A percentile compares a stretch with the other conserved stretches of the same genome.
These are phyloP conservation scores for Penicillium taxi DNA, from an alignment of 495 filamentous ascomycete genomes.

Conservation along the genomic window DNA sequence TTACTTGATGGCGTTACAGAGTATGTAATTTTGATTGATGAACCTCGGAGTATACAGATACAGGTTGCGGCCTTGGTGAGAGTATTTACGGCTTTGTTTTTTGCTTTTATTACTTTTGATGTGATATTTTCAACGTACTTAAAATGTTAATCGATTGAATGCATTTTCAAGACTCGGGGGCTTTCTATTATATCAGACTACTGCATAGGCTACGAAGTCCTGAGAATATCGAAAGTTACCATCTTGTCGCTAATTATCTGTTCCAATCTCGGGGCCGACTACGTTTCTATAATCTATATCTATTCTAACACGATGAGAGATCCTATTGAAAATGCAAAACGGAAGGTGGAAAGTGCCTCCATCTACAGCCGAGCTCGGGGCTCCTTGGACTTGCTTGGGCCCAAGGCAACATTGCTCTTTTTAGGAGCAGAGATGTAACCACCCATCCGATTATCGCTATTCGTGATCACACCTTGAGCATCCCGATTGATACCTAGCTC, in stretches of 20 bases:
- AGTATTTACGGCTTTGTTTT: no score
- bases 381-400: slow-evolving; percentile 23
- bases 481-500: slow-evolving; percentile 53
- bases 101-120: no score
- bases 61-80: no score
- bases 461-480: slow-evolving; percentile 38
- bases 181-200: no score
- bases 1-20: no score
- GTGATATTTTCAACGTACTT: no score
- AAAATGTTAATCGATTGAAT: no score
- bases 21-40: no score
- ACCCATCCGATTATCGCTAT: slow-evolving; percentile 45
- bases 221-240: no score
- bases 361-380: slow-evolving; percentile 26
- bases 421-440: slow-evolving; percentile 52
- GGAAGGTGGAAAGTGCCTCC: slow-evolving; percentile 1
- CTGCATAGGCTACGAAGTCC: no score
- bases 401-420: slow-evolving; percentile 44
- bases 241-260: slow-evolving; percentile 21
- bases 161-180: no score
- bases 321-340: slow-evolving; percentile 9
- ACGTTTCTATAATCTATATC: slow-evolving; percentile 7
- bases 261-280: slow-evolving; percentile 10
- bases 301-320: slow-evolving; percentile 20
- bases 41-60: no score